Percentiles rank a stretch among this genome's conserved stretches.
Conservation (phyloP, 2,329 filamentous ascomycete genomes). For the Alternaria metachromatica region DNA sequence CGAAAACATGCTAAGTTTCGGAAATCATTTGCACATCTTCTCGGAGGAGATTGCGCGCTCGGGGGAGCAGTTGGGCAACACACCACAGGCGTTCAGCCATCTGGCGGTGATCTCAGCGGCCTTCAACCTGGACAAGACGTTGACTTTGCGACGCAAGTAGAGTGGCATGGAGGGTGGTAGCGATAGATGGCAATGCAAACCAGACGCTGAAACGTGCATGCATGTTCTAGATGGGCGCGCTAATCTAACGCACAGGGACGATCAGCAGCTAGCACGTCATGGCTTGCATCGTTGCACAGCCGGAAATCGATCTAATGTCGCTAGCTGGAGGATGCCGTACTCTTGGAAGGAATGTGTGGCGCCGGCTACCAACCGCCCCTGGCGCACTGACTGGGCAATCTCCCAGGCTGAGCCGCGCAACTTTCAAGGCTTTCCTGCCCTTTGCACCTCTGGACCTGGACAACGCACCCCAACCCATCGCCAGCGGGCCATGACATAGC, state of each 20-base stretch:
- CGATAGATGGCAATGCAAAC: not conserved
- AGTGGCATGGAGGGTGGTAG: not conserved
- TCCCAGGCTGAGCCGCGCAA: slow-evolving; percentile 3
- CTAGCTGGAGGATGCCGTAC: slow-evolving; percentile 8
- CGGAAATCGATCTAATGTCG: slow-evolving; percentile 11
- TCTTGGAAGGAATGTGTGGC: slow-evolving; percentile 17
- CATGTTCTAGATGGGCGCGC: slow-evolving; percentile 10
- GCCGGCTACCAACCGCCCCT: slow-evolving; percentile 17
- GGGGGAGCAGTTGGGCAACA: slow-evolving; percentile 80
- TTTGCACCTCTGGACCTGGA: not conserved
- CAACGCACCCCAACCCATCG: slow-evolving; percentile 3
- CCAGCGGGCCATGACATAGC: slow-evolving; percentile 10
- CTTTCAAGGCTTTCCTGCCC: slow-evolving; percentile 9
- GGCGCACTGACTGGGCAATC: slow-evolving; percentile 16
- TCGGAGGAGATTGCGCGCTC: slow-evolving; percentile 78
- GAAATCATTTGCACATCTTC: slow-evolving; percentile 79
- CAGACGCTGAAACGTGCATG: not conserved
- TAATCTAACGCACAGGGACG: slow-evolving; percentile 8
- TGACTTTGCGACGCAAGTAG: slow-evolving; percentile 17
- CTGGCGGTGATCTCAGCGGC: slow-evolving; percentile 77
- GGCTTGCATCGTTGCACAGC: slow-evolving; percentile 9
- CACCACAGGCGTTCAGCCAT: slow-evolving; percentile 80
- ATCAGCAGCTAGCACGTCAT: slow-evolving; percentile 17
- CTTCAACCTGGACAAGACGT: slow-evolving; percentile 71
- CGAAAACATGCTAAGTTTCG: slow-evolving; percentile 78